These are phyloP conservation scores for Trichoderma breve DNA, from an alignment of 2,329 filamentous ascomycete species.

Conservation along the genomic window DNA sequence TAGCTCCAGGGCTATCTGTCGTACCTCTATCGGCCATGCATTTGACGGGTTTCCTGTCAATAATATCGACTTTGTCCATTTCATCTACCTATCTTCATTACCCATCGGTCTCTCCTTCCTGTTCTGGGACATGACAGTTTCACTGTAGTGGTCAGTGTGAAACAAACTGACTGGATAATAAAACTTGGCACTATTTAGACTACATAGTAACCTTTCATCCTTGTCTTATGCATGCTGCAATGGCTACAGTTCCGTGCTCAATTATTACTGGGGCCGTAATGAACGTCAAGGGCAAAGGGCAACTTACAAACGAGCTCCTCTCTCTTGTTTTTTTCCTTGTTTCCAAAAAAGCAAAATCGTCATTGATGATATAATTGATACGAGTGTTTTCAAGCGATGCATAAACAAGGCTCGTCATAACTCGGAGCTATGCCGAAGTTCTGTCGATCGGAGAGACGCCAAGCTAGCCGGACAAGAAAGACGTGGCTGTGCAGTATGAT, in stretches of 20 bases:
- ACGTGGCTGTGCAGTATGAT: slow-evolving; percentile 5
- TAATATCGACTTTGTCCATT: background rate
- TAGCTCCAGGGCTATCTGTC: background rate
- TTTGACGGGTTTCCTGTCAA: background rate
- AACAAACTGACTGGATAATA: background rate
- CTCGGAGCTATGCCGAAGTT: background rate
- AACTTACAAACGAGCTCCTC: background rate
- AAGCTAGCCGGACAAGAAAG: background rate
- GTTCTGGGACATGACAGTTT: background rate
- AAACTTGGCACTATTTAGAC: background rate
- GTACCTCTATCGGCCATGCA: background rate
- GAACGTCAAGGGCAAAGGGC: background rate
- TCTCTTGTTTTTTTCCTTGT: background rate
- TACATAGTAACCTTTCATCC: background rate
- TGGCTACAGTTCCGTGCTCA: background rate
- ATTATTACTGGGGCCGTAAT: background rate
- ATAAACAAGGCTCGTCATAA: slow-evolving; percentile 9
- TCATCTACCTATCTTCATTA: background rate
- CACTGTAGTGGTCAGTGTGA: background rate
- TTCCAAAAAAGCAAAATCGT: background rate
- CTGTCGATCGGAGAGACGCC: background rate
- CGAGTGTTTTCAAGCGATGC: background rate
- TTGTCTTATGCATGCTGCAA: background rate
- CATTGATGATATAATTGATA: background rate
- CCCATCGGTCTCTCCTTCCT: background rate